Base-by-base conservation (phyloP, 208 protist species). In the Leishmania mexicana region DNA sequence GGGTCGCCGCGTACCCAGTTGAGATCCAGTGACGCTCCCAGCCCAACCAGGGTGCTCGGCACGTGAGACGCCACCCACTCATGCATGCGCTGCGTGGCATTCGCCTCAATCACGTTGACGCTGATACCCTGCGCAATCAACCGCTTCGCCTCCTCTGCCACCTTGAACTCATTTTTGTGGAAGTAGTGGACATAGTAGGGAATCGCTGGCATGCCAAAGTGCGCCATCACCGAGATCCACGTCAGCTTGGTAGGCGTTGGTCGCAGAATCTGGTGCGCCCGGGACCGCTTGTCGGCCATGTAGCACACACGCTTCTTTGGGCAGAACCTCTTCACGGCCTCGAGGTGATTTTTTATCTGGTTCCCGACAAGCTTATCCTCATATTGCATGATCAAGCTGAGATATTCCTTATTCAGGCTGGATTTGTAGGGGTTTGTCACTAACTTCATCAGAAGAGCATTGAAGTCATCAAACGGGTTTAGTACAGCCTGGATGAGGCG, bases 141-240 rank as follows among this genome's bases (percentile, higher is more conserved):
- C 8, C 7, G 31, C 62, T 68, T 31, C 62, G 62, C 62, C 62
- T 68, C 62, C 35, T 31, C 62, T 40, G 62, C 62, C 31, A 68
- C 62, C 62, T 40, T 31, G 31, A 40, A 40, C 62, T 68, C 62
- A 28, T 68, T 68, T 28, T 68, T 68, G 62, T 40, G 31, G 62
- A 68, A 68, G 62, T 68, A 68, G 62, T 68, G 62, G 31, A 68
- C 35, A 40, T 68, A 68, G 62, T 68, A 68, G 62, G 62, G 62
- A 65, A 65, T 65, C 24, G 58, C 58, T 31, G 58, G 58, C 58
- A 65, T 65, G 21, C 58, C 1, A 31, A 65, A 65, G 58, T 65
- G 58, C 58, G 15, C 21, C 58, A 65, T 11, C 58, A 65, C 28
- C 58, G 58, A 65, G 58, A 31, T 31, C 58, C 58, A 65, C 58